Base-by-base conservation (phyloP, 2,329 filamentous ascomycete species). In the Diaporthe helianthi region DNA sequence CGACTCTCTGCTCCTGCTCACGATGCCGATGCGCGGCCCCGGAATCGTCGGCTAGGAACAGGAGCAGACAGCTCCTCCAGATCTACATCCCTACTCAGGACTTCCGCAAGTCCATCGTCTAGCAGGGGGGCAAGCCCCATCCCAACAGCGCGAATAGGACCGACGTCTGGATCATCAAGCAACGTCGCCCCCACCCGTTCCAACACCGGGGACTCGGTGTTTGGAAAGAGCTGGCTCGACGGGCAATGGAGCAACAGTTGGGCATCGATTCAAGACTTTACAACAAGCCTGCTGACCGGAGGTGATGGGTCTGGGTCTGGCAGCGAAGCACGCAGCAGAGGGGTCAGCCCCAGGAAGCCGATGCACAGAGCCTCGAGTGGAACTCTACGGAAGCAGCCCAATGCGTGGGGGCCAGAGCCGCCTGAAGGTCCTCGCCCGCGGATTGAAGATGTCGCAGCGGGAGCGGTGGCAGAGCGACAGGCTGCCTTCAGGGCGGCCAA, bases 201-300 rank as follows among this genome's bases (percentile, higher is more conserved):
- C 7, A 67, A 64, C n/a, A 61, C 46, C 13, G 41, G 33, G 12
- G 63, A 71, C 15, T 52, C 71, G 22, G 65, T 71, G 9, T 78
- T 79, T 53, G 80, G 79, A 51, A 77, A 80, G 58, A 80, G 81
- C 33, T 79, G 87, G 55, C 77, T 87, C 12, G 85, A 83, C 66
- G 82, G 84, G 54, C 83, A 85, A 2, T 86, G 85, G 81, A 78
- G 82, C 1, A 82, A 86, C 38, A 84, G 82, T 74, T 89, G 86
- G 86, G 80, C 83, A 3, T 86, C 86, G 6, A 83, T 89, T 3
- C 84, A 87, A 69, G 85, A 83, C 46, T 81, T 89, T 64, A 85
- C 86, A 7, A 81, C 84, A 2, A 84, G 83, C 4, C 72, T 84
- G 12, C 72, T 85, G 15, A 73, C 74, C 8, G 75, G 76, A 19